Percentiles rank a stretch among this genome's conserved stretches.
phyloP scores from a whole-genome alignment of 2,329 filamentous ascomycete genomes.

The Trichophyton verrucosum region DNA sequence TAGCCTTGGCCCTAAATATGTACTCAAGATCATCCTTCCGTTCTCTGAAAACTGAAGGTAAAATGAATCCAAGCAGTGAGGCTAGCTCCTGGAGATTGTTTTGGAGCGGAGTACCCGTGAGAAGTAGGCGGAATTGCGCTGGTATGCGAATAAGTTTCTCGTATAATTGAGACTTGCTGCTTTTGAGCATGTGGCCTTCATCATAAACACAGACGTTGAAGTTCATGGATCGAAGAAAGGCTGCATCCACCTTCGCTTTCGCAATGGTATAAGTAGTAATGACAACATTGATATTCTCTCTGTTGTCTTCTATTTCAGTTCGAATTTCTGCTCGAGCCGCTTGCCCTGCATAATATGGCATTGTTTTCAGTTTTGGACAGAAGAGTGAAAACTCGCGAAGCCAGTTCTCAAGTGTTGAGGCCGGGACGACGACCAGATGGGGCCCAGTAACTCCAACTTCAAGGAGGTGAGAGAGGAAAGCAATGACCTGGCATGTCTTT shows the following conservation, averaged over 20 bases:
- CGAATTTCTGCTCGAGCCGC: slow-evolving; percentile 56
- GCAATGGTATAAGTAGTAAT: slow-evolving; percentile 62
- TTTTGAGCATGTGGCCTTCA: slow-evolving; percentile 89
- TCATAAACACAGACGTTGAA: slow-evolving; percentile 65
- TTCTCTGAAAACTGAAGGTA: slow-evolving; percentile 68
- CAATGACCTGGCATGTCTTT: slow-evolving; percentile 94
- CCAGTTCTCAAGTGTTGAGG: slow-evolving; percentile 94
- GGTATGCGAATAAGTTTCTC: slow-evolving; percentile 63
- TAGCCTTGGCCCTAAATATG: slow-evolving; percentile 86
- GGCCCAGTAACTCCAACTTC: slow-evolving; percentile 56
- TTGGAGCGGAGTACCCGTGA: slow-evolving; percentile 85
- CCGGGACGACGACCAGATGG: slow-evolving; percentile 80
- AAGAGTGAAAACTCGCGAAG: slow-evolving; percentile 79
- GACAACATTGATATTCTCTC: slow-evolving; percentile 54
- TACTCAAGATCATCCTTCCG: slow-evolving; percentile 67
- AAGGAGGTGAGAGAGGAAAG: slow-evolving; percentile 73
- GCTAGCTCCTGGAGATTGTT: slow-evolving; percentile 92
- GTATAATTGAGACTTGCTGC: slow-evolving; percentile 70
- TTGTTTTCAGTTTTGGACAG: slow-evolving; percentile 61
- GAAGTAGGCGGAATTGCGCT: slow-evolving; percentile 70
- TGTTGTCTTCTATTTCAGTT: slow-evolving; percentile 51
- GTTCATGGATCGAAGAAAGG: slow-evolving; percentile 48
- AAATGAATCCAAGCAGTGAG: slow-evolving; percentile 83
- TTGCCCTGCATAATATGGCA: slow-evolving; percentile 60
- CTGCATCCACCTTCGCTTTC: slow-evolving; percentile 47